phyloP scores from a whole-genome alignment of 805 yeast genomes.

The Pichia thaimueangensis region DNA sequence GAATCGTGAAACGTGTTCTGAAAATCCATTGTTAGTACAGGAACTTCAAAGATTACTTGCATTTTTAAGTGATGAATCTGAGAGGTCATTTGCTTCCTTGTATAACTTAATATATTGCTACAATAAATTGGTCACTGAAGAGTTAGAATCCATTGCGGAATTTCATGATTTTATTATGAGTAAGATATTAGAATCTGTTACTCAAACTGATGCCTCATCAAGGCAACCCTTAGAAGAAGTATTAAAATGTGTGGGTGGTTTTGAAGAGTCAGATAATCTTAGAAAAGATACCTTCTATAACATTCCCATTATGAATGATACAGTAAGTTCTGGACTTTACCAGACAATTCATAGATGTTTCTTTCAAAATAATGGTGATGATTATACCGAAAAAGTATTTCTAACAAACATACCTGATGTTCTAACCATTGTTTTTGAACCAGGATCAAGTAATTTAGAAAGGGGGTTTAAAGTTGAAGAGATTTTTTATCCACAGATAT shows the following conservation, averaged over 20 bases:
- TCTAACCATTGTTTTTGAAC: constrained; percentile 29
- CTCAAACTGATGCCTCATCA: constrained; percentile 12
- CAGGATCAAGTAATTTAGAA: constrained; percentile 24
- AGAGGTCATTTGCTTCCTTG: constrained; percentile 35
- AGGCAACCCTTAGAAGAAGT: constrained; percentile 14
- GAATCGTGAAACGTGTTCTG: constrained; percentile 25
- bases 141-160: constrained; percentile 25
- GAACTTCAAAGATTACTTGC: constrained; percentile 36
- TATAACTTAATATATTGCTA: constrained; percentile 27
- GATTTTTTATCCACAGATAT: constrained; percentile 36
- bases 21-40: constrained; percentile 25
- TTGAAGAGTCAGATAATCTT: not conserved
- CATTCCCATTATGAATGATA: constrained; percentile 31
- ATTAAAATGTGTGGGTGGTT: constrained; percentile 11
- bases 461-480: constrained; percentile 28
- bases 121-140: constrained; percentile 24
- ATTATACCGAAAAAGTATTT: constrained; percentile 1
- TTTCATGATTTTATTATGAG: constrained; percentile 21
- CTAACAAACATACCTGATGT: constrained; percentile 29
- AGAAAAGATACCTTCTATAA: constrained; percentile 16
- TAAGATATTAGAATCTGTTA: constrained; percentile 19
- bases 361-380: constrained; percentile 28
- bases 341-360: constrained; percentile 28
- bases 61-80: constrained; percentile 30
- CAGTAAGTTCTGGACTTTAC: constrained; percentile 26